Evolutionary conservation across 2,329 filamentous ascomycete genomes (phyloP).

Genomic region (Sporothrix pseudoabietina): DNA sequence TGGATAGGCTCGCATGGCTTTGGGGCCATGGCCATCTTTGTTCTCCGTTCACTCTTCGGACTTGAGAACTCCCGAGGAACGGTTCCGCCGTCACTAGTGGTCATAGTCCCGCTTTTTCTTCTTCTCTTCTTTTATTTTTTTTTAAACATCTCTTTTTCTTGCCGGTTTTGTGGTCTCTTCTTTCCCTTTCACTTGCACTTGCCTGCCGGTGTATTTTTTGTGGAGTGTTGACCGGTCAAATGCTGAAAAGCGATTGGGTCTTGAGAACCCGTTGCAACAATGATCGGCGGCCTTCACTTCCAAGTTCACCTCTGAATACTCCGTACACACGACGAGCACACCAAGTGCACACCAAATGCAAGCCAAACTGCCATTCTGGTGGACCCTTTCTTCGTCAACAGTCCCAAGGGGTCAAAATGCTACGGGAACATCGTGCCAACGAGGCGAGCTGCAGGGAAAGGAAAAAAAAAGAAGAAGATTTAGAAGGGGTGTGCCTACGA

Average conservation of each 20-base stretch:
- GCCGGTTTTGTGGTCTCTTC: neutral
- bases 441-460: neutral
- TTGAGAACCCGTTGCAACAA: slow-evolving; percentile 5
- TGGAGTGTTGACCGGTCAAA: neutral
- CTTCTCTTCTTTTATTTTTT: neutral
- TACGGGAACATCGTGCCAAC: neutral
- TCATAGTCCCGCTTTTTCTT: neutral
- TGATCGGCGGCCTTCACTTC: neutral
- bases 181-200: neutral
- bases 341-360: neutral
- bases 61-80: neutral
- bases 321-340: no score
- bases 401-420: slow-evolving; percentile 3
- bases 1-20: neutral
- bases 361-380: neutral
- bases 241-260: slow-evolving; percentile 22
- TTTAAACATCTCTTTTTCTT: neutral
- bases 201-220: neutral
- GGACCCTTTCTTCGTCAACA: neutral
- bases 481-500: neutral
- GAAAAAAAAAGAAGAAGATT: neutral
- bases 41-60: neutral
- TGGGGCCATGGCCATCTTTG: slow-evolving; percentile 2
- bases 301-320: no score
- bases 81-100: slow-evolving; percentile 1